A percentile compares a stretch with the other conserved stretches of the same genome.
phyloP scores from a whole-genome alignment of 2,329 filamentous ascomycete genomes.

The Beauveria brongniartii region DNA sequence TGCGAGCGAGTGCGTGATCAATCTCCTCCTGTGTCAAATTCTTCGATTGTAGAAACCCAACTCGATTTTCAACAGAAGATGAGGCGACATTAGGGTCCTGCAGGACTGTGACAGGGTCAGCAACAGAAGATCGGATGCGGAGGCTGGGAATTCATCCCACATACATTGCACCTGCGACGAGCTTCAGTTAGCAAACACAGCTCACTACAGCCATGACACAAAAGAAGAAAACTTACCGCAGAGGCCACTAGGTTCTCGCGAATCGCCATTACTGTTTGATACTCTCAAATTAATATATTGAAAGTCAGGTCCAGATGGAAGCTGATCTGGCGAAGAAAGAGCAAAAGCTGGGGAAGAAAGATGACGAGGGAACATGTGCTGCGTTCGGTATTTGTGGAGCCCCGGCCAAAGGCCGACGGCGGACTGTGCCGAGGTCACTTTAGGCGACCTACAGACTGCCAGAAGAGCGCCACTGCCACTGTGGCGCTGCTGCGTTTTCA shows the following conservation, averaged over 20 bases:
- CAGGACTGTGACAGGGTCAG: slow-evolving; percentile 54
- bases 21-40: slow-evolving; percentile 97
- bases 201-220: not conserved
- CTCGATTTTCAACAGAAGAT: slow-evolving; percentile 84
- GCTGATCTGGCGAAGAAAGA: slow-evolving; percentile 6
- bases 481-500: too few relatives aligned
- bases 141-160: slow-evolving; percentile 16
- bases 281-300: not conserved
- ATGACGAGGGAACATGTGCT: slow-evolving; percentile 23
- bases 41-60: slow-evolving; percentile 91
- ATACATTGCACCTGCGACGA: slow-evolving; percentile 34
- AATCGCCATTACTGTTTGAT: slow-evolving; percentile 57
- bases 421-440: slow-evolving; percentile 21
- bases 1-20: slow-evolving; percentile 70
- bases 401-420: slow-evolving; percentile 18
- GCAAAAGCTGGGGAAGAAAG: slow-evolving; percentile 11
- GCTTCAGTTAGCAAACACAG: slow-evolving; percentile 6
- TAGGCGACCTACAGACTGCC: not conserved
- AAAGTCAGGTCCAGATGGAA: slow-evolving; percentile 2
- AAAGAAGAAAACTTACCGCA: slow-evolving; percentile 45
- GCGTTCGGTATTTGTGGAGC: slow-evolving; percentile 19
- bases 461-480: too few relatives aligned
- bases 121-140: not conserved
- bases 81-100: slow-evolving; percentile 87
- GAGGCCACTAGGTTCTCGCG: slow-evolving; percentile 88